These are phyloP conservation scores for Cucumis melo DNA, from an alignment of 306 rosid genomes.

Conservation along the genomic window DNA sequence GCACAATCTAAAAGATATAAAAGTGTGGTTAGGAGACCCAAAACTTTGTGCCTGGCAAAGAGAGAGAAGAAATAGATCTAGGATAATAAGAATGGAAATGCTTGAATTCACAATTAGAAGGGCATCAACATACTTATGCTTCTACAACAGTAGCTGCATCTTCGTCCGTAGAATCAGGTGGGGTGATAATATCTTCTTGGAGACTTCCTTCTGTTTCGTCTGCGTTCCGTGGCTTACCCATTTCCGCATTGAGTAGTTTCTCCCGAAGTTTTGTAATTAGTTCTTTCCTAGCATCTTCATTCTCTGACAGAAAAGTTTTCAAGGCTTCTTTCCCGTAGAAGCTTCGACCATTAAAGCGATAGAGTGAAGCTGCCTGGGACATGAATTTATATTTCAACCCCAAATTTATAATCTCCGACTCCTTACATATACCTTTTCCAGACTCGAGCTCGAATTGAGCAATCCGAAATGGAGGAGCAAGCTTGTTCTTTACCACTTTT, in stretches of 20 bases:
- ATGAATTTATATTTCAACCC: constrained; percentile 51
- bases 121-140: background rate
- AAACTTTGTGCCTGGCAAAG: background rate
- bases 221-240: constrained; percentile 15
- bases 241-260: constrained; percentile 28
- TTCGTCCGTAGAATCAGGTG: constrained; percentile 55
- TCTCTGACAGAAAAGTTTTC: constrained; percentile 44
- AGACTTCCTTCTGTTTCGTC: constrained; percentile 17
- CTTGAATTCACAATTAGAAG: background rate
- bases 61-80: background rate
- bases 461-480: constrained; percentile 76
- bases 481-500: constrained; percentile 93
- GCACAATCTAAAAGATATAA: background rate
- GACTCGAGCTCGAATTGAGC: constrained; percentile 80
- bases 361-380: constrained; percentile 35
- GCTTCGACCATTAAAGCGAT: constrained; percentile 23
- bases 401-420: constrained; percentile 49
- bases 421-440: constrained; percentile 73
- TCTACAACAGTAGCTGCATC: constrained; percentile 12
- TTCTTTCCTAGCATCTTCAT: constrained; percentile 33
- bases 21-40: background rate
- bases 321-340: constrained; percentile 61
- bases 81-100: background rate
- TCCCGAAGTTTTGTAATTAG: constrained; percentile 46
- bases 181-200: constrained; percentile 24